Base-by-base conservation (phyloP, 306 rosid genomes). In the Lagenaria siceraria region DNA sequence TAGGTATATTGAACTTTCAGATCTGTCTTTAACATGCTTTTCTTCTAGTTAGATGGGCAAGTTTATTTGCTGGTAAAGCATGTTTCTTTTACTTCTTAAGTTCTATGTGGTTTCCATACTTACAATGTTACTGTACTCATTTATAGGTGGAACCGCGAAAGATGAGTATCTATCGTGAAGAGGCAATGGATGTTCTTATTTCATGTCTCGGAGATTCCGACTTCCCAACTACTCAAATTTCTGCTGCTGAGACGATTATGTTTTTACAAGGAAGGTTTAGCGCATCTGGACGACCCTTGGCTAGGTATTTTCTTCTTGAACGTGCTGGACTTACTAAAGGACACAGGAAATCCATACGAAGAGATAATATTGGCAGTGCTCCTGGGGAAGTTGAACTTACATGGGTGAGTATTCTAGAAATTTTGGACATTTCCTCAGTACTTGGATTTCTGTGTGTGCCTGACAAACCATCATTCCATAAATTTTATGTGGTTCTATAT, bases 141-240 rank as follows among this genome's bases (percentile, higher is more conserved):
- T 79, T 87, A 82, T 75, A 92, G 98, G 85, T 79, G 53, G 98
- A 95, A 82, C 96, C 97, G 46, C 90, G 88, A 82, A 90, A 92
- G 75, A 92, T 88, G 98, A 95, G 98, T 85, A 89, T 95, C 82
- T 95, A 89, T 83, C 92, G 98, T 10, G 97, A 95, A 88, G 97
- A 95, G 85, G 95, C 97, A 13, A 87, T 92, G 65, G 98, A 95
- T 77, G 65, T 80, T 75, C 95, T 95, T 80, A 87, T 90, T 78
- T 86, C 92, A 69, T 95, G 98, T 88, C 91, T 95, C 58, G 80
- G 83, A 83, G 87, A 90, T 81, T 77, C 76, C 8, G 91, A 90
- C n/a, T 84, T 82, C 78, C 98, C 92, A 10, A 69, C 79, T 69
- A 86, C 85, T 55, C 98, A 92, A 84, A 74, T 89, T 66, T 86